Evolutionary conservation across 768 basidiomycete species (phyloP).

Genomic region (Suillus ampliporus): DNA sequence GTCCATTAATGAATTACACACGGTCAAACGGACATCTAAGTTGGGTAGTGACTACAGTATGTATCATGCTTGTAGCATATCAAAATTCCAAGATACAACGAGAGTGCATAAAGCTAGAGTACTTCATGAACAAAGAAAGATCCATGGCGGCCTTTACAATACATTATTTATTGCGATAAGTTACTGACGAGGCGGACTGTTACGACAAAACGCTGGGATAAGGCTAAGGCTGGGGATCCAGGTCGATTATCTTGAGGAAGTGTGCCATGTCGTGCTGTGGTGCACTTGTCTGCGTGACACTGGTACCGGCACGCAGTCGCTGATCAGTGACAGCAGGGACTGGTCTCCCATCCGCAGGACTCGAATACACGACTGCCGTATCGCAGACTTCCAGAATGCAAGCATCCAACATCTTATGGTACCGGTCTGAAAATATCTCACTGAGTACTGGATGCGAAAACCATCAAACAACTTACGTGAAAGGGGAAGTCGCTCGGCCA

Average conservation of each 20-base stretch:
- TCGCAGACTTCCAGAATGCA: conserved; percentile 20
- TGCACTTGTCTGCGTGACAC: conserved; percentile 16
- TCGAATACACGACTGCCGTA: conserved; percentile 6
- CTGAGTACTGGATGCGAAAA: background rate
- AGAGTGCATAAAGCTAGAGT: background rate
- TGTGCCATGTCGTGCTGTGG: conserved; percentile 16
- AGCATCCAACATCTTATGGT: conserved; percentile 28
- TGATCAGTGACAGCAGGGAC: conserved; percentile 16
- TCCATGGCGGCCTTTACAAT: background rate
- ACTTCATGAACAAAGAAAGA: background rate
- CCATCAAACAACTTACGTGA: conserved; percentile 46
- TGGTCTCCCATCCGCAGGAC: conserved; percentile 15
- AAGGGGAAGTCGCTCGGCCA: conserved; percentile 72
- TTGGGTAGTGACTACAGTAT: background rate
- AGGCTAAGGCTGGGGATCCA: conserved; percentile 2
- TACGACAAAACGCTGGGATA: background rate
- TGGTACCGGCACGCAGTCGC: conserved; percentile 11
- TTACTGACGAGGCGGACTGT: background rate
- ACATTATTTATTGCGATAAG: conserved; percentile 12
- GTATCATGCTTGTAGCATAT: background rate
- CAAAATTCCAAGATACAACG: background rate
- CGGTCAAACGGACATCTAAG: background rate
- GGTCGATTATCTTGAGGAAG: conserved; percentile 15
- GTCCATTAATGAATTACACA: background rate
- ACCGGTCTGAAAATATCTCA: conserved; percentile 21